Conservation (phyloP, 2,329 filamentous ascomycete genomes). For the Sporothrix brasiliensis region DNA sequence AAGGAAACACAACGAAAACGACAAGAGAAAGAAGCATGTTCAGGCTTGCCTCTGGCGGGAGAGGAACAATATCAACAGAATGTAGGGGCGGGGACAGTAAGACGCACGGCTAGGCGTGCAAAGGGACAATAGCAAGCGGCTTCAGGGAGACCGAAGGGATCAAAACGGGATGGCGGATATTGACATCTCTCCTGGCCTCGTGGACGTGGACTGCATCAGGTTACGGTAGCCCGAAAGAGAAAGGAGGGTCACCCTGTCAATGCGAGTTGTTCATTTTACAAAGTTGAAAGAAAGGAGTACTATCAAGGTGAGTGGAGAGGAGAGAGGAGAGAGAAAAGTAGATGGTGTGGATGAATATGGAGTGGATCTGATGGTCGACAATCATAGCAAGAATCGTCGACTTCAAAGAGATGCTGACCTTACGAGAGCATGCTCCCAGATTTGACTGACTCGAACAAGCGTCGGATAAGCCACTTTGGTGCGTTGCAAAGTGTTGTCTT, state of each 20-base stretch:
- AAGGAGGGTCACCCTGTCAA: conserved; percentile 1
- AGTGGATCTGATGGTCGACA: background rate
- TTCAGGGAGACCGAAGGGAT: background rate
- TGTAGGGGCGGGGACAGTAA: background rate
- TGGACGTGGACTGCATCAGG: background rate
- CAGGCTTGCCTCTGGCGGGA: background rate
- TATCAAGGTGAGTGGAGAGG: background rate
- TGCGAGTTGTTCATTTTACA: background rate
- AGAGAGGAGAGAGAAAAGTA: background rate
- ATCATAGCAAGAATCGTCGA: background rate
- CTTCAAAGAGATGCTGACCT: background rate
- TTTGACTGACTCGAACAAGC: background rate
- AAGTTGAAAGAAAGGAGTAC: background rate
- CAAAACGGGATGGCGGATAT: background rate
- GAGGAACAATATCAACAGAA: conserved; percentile 22
- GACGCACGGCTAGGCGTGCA: no score
- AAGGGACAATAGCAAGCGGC: background rate
- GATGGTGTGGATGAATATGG: background rate
- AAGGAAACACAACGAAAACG: background rate
- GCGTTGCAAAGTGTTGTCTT: background rate
- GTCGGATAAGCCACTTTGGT: background rate
- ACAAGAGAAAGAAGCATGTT: background rate
- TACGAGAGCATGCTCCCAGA: background rate
- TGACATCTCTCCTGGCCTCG: background rate
- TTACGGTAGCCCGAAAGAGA: conserved; percentile 6